These are phyloP conservation scores for Vickermania ingenoplastis DNA, from an alignment of 208 protist genomes.

Conservation along the genomic window DNA sequence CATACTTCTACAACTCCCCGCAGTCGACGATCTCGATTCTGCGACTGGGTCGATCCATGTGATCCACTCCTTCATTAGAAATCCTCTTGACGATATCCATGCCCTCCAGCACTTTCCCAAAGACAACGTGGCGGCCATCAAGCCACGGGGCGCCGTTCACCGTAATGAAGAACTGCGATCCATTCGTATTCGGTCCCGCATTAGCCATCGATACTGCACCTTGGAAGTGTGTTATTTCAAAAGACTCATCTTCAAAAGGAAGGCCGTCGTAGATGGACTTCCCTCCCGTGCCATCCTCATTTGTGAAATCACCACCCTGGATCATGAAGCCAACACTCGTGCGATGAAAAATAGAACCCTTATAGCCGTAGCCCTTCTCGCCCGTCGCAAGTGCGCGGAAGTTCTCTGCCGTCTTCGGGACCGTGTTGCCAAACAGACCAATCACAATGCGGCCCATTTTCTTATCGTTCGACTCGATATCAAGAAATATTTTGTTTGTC, in stretches of 20 bases:
- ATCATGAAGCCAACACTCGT: constrained; percentile 89
- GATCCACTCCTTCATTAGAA: constrained; percentile 55
- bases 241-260: constrained; percentile 90
- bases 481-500: too few relatives aligned
- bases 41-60: constrained; percentile 14
- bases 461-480: too few relatives aligned
- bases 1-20: constrained; percentile 13
- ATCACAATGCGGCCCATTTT: constrained; percentile 84
- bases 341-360: constrained; percentile 79
- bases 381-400: constrained; percentile 79
- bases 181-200: constrained; percentile 53
- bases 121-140: constrained; percentile 88
- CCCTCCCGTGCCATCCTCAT: constrained; percentile 90
- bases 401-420: constrained; percentile 74
- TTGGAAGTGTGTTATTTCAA: constrained; percentile 66
- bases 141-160: constrained; percentile 39
- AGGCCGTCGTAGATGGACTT: constrained; percentile 87
- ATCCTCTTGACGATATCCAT: constrained; percentile 45
- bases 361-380: constrained; percentile 83
- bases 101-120: constrained; percentile 77
- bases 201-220: constrained; percentile 54
- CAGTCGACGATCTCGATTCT: constrained; percentile 38
- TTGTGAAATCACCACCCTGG: constrained; percentile 94
- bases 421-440: constrained; percentile 71
- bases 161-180: constrained; percentile 68